Evolutionary conservation across 2,329 filamentous ascomycete genomes (phyloP), one percentile per base, ranked within the genome.

Genomic region (Thermomyces lanuginosus): DNA sequence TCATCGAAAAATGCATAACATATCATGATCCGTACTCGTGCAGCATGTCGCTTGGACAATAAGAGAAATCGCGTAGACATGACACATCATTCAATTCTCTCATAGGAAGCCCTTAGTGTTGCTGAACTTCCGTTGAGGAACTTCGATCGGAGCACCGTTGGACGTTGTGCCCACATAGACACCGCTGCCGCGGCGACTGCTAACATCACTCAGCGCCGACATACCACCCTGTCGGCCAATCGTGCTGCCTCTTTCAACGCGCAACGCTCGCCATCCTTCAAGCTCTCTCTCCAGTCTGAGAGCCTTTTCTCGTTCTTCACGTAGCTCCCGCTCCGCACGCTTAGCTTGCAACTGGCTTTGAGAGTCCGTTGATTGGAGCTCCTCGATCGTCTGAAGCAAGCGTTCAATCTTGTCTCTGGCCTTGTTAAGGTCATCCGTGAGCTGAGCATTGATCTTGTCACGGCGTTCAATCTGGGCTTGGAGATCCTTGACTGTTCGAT

Each of bases 401-500:
- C 83, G 82, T 38, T 89, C 81, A 35, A 83, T 71, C 61, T 89
- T 92, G 56, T 95, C 86, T 35, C 86, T 79, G 44, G 82, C 74
- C 37, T 86, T 79, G 39, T 65, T 63, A 31, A 92, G 68, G 43
- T 95, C 89, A 28, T 93, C 86, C 29, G 73, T 67, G 10, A 92
- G 64, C 45, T 89, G 76, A 4, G 63, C 47, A 42, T 84, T 82
- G 41, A 80, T 72, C 58, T 92, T 93, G 38, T 95, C 86, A 41
- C 83, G 81, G 41, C 89, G 80, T 24, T 92, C 83, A 39, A 98
- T 78, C 52, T 95, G 86, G 13, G 72, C 66, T 53, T 93, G 81
- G 13, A 95, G 68, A 52, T 95, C 89, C 53, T 89, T 89, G 44
- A 95, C 83, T 1, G 75, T 81, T 35, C 86, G 82, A 57, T 95